These are phyloP conservation scores for Melanogaster broomeanus DNA, from an alignment of 768 basidiomycete genomes.

Conservation along the genomic window DNA sequence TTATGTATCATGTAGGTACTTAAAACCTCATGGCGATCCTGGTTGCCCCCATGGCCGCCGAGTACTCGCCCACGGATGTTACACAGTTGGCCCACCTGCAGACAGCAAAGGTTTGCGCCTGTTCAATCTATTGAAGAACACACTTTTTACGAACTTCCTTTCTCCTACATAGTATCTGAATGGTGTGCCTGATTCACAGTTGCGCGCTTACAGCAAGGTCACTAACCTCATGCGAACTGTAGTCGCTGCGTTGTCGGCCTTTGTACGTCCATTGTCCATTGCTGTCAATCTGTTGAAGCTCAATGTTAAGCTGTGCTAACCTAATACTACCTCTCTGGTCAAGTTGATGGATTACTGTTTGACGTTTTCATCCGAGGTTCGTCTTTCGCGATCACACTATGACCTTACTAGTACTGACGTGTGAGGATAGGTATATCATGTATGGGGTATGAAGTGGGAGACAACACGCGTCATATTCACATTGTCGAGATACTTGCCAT, in stretches of 20 bases:
- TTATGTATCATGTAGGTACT: no score
- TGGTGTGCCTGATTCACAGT: slow-evolving; percentile 5
- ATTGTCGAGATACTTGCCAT: slow-evolving; percentile 28
- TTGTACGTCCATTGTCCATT: slow-evolving; percentile 18
- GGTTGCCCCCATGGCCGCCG: slow-evolving; percentile 5
- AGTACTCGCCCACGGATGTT: not conserved
- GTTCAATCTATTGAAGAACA: not conserved
- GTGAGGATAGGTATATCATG: slow-evolving; percentile 15
- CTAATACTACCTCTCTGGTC: not conserved
- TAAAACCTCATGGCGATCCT: not conserved
- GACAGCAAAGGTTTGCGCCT: slow-evolving; percentile 17
- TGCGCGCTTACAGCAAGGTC: not conserved
- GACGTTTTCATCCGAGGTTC: slow-evolving; percentile 24
- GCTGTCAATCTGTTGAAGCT: not conserved
- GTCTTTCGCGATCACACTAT: not conserved
- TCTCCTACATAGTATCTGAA: slow-evolving; percentile 19
- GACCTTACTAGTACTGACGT: slow-evolving; percentile 7
- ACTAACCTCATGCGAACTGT: not conserved
- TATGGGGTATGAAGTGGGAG: slow-evolving; percentile 28
- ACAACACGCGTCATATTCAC: slow-evolving; percentile 24
- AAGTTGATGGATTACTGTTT: slow-evolving; percentile 25
- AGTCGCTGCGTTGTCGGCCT: slow-evolving; percentile 20
- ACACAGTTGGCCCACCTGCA: slow-evolving; percentile 18
- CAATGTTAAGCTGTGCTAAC: not conserved
- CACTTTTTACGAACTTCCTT: not conserved